Base-by-base conservation (phyloP, 495 filamentous ascomycete species). In the Echria macrotheca region DNA sequence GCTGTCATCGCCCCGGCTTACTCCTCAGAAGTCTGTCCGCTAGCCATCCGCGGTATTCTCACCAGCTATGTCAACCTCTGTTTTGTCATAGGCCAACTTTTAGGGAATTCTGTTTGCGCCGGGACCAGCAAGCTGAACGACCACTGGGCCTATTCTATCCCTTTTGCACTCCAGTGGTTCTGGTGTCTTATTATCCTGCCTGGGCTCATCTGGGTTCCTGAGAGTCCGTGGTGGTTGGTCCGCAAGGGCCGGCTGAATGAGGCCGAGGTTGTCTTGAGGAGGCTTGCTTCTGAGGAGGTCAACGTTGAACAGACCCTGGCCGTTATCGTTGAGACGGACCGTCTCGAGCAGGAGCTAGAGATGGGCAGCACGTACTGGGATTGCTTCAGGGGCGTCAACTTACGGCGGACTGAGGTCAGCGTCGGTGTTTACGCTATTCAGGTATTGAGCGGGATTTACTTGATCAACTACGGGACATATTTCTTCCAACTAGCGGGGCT, bases 401-500 rank as follows among this genome's bases (percentile, higher is more conserved):
- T 72, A 12, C 71, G 78, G 2, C 71, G 79, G 18, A 81, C 79
- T 1, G 78, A 81, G 58, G 76, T 82, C 24, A 72, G 72, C 0
- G 67, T 69, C 29, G 67, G 69, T 7, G 72, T 77, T 1, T 81
- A 72, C 45, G 57, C 60, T 17, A 72, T 68, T 19, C 79, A 84
- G 48, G 73, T 70, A 31, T 46, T 74, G 6, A 72, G 71, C 23
- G 76, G 77, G 0, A 70, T 72, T 35, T 74, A 71, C 18, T 58
- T 82, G 23, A 76, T 76, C 47, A 75, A 76, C 23, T 83, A 79
- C 44, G 75, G 75, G 0, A 84, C 80, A 0, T 83, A 82, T 37
- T 84, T 87, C 66, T 84, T 83, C 61, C 68, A 75, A 43, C 74
- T 78, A 37, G 82, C 81, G 4, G 82, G 82, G 1, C 57, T 84